Conservation (phyloP, 2,329 filamentous ascomycete genomes). For the Dothidotthia symphoricarpi region DNA sequence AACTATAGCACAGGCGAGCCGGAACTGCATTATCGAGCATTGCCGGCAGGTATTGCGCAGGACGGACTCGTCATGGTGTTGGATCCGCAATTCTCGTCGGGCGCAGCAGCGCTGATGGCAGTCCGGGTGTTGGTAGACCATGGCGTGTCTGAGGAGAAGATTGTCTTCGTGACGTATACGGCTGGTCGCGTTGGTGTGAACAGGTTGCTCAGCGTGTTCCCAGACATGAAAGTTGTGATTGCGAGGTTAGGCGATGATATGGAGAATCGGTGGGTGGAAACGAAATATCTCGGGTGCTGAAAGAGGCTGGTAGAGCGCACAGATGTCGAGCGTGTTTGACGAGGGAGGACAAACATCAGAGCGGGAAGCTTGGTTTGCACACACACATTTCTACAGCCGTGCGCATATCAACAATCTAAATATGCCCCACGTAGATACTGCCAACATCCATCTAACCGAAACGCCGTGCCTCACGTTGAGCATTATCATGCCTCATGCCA, state of each 20-base stretch:
- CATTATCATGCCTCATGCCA: slow-evolving; percentile 17
- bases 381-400: too few species aligned
- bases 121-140: slow-evolving; percentile 95
- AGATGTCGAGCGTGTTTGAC: too few species aligned
- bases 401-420: background rate
- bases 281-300: slow-evolving; percentile 83
- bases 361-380: too few species aligned
- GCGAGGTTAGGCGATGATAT: slow-evolving; percentile 77
- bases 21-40: slow-evolving; percentile 83
- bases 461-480: slow-evolving; percentile 7
- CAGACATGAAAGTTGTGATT: slow-evolving; percentile 81
- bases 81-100: slow-evolving; percentile 92
- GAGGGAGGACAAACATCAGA: background rate
- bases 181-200: slow-evolving; percentile 82
- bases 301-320: too few species aligned
- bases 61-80: slow-evolving; percentile 83
- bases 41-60: slow-evolving; percentile 67
- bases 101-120: slow-evolving; percentile 84
- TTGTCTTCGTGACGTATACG: slow-evolving; percentile 90
- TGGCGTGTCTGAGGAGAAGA: slow-evolving; percentile 77
- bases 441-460: slow-evolving; percentile 12
- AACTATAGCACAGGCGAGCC: slow-evolving; percentile 71
- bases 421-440: background rate
- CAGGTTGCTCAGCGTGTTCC: slow-evolving; percentile 83
- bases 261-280: slow-evolving; percentile 87